Evolutionary conservation across 768 basidiomycete species (phyloP).

Genomic region (Tephrocybe sp.): DNA sequence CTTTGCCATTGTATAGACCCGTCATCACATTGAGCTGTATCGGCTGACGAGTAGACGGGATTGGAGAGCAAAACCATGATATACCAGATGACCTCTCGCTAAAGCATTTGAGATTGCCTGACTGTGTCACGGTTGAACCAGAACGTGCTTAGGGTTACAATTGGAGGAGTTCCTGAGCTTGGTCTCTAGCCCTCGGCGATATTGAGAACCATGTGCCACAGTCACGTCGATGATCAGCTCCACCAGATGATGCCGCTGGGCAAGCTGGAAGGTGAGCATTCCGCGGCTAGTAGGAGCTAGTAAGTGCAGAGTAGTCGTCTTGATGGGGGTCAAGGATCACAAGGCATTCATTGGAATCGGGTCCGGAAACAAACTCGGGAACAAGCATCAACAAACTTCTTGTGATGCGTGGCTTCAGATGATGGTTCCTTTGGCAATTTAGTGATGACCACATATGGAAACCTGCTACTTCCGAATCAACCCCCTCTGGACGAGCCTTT

Average conservation of each 20-base stretch:
- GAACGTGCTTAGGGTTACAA: background rate
- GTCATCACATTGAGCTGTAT: conserved; percentile 1
- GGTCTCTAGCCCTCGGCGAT: background rate
- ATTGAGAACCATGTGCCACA: background rate
- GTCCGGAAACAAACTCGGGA: too few species aligned
- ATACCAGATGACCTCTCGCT: background rate
- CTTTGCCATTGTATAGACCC: background rate
- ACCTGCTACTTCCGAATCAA: background rate
- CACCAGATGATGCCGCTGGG: background rate
- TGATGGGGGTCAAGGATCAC: background rate
- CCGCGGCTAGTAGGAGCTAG: background rate
- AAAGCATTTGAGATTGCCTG: background rate
- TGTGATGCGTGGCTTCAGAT: background rate
- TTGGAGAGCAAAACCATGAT: background rate
- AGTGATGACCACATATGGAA: too few species aligned
- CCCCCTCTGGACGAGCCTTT: background rate
- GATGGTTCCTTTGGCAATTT: background rate
- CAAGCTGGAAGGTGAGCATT: background rate
- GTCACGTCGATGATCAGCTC: conserved; percentile 2
- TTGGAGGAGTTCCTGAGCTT: background rate
- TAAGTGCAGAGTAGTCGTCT: background rate
- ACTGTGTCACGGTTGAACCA: background rate
- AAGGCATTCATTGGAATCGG: too few species aligned
- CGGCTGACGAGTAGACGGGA: conserved; percentile 5
- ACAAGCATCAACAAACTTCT: background rate